Conservation (phyloP, 129 eudicot species). For the Arctium lappa region DNA sequence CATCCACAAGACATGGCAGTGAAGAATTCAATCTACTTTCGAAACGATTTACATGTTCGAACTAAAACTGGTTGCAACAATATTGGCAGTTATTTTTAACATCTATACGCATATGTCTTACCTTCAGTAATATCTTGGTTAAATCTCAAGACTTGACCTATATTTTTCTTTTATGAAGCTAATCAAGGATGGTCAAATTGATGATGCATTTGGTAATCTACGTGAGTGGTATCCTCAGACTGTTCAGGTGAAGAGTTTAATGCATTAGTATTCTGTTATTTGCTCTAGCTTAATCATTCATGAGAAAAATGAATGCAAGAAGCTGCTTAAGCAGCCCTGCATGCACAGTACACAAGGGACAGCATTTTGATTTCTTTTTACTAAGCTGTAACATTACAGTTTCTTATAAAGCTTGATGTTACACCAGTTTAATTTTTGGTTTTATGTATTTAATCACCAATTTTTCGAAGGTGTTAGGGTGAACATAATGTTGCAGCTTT, state of each 20-base stretch:
- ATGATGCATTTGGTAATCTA: conserved; percentile 62
- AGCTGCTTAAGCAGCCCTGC: neutral
- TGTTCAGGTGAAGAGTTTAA: conserved; percentile 55
- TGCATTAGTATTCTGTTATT: conserved; percentile 3
- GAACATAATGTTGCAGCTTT: neutral
- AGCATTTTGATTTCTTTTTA: neutral
- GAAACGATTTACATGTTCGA: neutral
- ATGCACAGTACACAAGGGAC: neutral
- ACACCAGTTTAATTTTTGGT: neutral
- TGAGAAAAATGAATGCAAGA: neutral
- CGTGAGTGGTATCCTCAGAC: conserved; percentile 67
- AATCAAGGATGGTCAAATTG: conserved; percentile 75
- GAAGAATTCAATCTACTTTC: neutral
- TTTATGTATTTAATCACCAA: neutral
- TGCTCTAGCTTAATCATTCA: neutral
- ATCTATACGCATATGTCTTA: neutral
- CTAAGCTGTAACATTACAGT: neutral
- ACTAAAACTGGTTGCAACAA: neutral
- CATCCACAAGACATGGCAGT: too few relatives aligned
- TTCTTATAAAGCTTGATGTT: neutral
- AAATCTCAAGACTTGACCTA: conserved; percentile 1
- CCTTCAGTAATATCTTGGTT: neutral
- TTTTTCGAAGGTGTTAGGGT: neutral
- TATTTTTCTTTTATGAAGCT: conserved; percentile 45
- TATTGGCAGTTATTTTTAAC: neutral